These are phyloP conservation scores for Vigna nakashimae DNA, from an alignment of 306 rosid genomes.

Conservation along the genomic window DNA sequence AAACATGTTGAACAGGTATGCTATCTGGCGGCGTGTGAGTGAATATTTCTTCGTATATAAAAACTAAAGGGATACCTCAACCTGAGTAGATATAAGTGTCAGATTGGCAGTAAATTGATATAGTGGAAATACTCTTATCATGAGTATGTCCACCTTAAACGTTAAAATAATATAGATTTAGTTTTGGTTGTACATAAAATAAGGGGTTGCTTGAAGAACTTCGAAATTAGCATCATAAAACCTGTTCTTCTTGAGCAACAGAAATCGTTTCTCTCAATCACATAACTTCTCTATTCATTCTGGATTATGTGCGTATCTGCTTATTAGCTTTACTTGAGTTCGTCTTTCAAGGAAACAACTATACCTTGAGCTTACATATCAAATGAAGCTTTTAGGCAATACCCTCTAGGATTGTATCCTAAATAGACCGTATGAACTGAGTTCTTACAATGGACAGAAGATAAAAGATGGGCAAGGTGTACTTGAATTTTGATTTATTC, in stretches of 20 bases:
- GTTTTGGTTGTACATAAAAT: constrained; percentile 13
- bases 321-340: constrained; percentile 6
- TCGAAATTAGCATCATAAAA: background rate
- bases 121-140: constrained; percentile 26
- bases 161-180: constrained; percentile 29
- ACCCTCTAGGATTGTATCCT: background rate
- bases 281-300: background rate
- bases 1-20: constrained; percentile 92
- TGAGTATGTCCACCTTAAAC: constrained; percentile 18
- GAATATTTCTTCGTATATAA: background rate
- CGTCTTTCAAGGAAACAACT: background rate
- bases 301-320: constrained; percentile 6
- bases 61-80: constrained; percentile 23
- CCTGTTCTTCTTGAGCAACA: constrained; percentile 14
- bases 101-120: constrained; percentile 14
- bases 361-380: constrained; percentile 20
- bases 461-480: background rate
- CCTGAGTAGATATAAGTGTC: constrained; percentile 36
- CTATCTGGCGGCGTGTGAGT: constrained; percentile 29
- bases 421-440: background rate
- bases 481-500: constrained; percentile 35
- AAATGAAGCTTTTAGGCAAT: constrained; percentile 29
- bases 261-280: background rate
- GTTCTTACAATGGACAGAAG: background rate
- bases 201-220: constrained; percentile 5